These are phyloP conservation scores for Oryza rufipogon DNA, from an alignment of 176 grass and related monocot species.

Conservation along the genomic window DNA sequence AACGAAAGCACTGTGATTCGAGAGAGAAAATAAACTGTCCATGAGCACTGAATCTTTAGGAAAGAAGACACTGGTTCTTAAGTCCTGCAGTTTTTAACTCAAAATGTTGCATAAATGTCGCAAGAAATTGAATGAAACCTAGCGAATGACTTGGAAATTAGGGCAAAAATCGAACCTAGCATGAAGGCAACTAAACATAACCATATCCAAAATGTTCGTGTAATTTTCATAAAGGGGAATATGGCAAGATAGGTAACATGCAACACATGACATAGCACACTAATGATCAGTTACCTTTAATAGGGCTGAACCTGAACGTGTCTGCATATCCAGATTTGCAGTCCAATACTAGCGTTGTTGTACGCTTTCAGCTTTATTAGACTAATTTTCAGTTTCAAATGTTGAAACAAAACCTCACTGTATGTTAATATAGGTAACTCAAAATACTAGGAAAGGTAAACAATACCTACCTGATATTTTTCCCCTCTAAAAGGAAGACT, in stretches of 20 bases:
- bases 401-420: constrained; percentile 43
- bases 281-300: constrained; percentile 61
- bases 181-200: constrained; percentile 8
- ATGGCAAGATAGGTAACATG: constrained; percentile 1
- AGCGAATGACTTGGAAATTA: neutral
- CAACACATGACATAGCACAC: constrained; percentile 33
- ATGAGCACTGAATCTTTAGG: neutral
- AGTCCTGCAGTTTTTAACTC: neutral
- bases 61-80: neutral
- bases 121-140: neutral
- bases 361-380: constrained; percentile 61
- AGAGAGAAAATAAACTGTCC: neutral
- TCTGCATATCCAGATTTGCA: constrained; percentile 57
- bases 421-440: constrained; percentile 42
- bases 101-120: neutral
- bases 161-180: constrained; percentile 4
- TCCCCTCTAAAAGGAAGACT: constrained; percentile 70
- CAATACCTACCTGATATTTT: constrained; percentile 77
- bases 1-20: constrained; percentile 21
- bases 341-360: constrained; percentile 48
- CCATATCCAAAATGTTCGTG: constrained; percentile 12
- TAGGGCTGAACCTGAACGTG: constrained; percentile 54
- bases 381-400: constrained; percentile 29
- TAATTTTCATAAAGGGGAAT: neutral
- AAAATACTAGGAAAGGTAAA: constrained; percentile 49